These are phyloP conservation scores for Nakazawaea siamensis DNA, from an alignment of 805 yeast genomes.

Conservation along the genomic window DNA sequence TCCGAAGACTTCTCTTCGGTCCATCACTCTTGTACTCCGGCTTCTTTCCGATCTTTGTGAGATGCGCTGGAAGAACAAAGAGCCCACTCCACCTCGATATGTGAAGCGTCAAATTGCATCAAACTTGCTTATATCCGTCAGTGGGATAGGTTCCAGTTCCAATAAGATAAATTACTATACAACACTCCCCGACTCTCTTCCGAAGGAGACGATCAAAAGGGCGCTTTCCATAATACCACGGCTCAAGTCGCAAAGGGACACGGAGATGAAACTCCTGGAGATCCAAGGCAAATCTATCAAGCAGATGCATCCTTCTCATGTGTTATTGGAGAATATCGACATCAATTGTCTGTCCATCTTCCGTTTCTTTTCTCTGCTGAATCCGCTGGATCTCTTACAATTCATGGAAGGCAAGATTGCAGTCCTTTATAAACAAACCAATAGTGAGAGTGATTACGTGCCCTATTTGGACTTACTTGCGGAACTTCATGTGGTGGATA, in stretches of 20 bases:
- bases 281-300: constrained; percentile 10
- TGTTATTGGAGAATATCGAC: constrained; percentile 27
- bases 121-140: constrained; percentile 16
- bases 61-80: constrained; percentile 28
- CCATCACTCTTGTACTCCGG: constrained; percentile 28
- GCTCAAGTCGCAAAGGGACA: constrained; percentile 10
- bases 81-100: constrained; percentile 15
- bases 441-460: constrained; percentile 26
- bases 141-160: constrained; percentile 23
- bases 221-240: constrained; percentile 9
- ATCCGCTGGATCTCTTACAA: constrained; percentile 32
- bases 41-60: constrained; percentile 33
- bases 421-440: constrained; percentile 8
- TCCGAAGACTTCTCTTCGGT: constrained; percentile 20
- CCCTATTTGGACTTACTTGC: constrained; percentile 39
- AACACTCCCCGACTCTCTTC: constrained; percentile 22
- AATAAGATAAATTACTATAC: constrained; percentile 25
- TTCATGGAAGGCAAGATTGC: constrained; percentile 23
- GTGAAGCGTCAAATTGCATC: constrained; percentile 16
- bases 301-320: constrained; percentile 14
- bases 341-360: constrained; percentile 29
- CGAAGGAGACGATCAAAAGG: constrained; percentile 16
- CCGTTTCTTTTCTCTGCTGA: constrained; percentile 41
- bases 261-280: constrained; percentile 11
- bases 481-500: constrained; percentile 27